Base-by-base conservation (phyloP, 768 basidiomycete species). In the Termitomyces sp. region DNA sequence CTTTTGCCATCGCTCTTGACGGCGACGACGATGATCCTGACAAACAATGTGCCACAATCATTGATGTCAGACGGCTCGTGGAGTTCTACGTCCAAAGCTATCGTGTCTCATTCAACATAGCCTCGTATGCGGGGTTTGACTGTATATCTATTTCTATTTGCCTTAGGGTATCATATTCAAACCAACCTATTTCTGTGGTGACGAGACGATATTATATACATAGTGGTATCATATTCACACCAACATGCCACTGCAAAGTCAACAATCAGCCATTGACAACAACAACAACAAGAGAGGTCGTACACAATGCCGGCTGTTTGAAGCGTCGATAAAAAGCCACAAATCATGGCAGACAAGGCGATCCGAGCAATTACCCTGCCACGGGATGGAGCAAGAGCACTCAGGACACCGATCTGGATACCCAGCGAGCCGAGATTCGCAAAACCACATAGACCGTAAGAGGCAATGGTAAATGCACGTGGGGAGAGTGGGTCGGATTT, bases 381-480 rank as follows among this genome's bases (percentile, higher is more conserved):
- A 60, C 86, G 82, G 24, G 86, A 75, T 20, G 77, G 77, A 12
- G 73, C 77, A 61, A 79, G 68, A 36, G 77, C 76, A 53, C 76
- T 67, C 32, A 79, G 71, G n/a, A 79, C 77, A 62, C 77, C 77
- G 24, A 79, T 75, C 70, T 94, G 90, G 63, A 95, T 92, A 66
- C 93, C 94, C 26, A 94, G 76, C 7, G 90, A 90, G 56, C 88
- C 84, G 46, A 92, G 76, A 69, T 95, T 95, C 58, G 91, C 91
- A 66, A 96, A 96, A 10, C 94, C 94, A 70, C 92, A 94, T 16
- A 95, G 84, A 16, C 88, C 87, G 69, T 94, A 96, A 35, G 88
- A 85, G 14, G 88, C 85, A 63, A 95, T 94, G 53, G 87, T 88
- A 72, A 78, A 93, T 22, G 85, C 90, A 57, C 89, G 90, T 32